A percentile compares a stretch with the other conserved stretches of the same genome.
Evolutionary conservation across 768 basidiomycete species (phyloP).

Genomic region (Tylopilus balloui): DNA sequence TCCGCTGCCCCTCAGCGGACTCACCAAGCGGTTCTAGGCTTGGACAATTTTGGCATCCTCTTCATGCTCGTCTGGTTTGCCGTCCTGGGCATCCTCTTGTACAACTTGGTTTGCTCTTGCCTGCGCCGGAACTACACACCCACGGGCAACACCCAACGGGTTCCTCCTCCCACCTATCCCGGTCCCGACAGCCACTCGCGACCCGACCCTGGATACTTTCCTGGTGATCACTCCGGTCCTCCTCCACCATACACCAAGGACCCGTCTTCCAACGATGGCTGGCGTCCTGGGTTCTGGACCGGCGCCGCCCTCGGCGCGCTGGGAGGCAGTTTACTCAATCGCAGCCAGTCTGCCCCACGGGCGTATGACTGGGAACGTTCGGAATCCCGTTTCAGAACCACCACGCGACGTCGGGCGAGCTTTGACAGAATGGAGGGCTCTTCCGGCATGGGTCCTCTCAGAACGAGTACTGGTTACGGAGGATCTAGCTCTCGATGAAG

Average conservation of each 20-base stretch:
- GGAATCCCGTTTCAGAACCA: constrained; percentile 28
- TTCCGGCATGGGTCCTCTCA: constrained; percentile 65
- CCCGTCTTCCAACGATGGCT: constrained; percentile 31
- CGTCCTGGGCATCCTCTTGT: constrained; percentile 49
- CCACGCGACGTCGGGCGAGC: constrained; percentile 24
- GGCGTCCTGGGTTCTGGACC: constrained; percentile 81
- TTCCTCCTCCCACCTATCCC: constrained; percentile 30
- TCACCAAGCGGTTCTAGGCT: constrained; percentile 31
- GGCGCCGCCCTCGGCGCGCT: constrained; percentile 73
- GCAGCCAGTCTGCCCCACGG: constrained; percentile 25
- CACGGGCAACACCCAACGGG: constrained; percentile 29
- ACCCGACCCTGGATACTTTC: constrained; percentile 46
- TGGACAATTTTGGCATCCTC: constrained; percentile 43
- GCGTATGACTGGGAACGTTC: constrained; percentile 61
- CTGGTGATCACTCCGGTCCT: constrained; percentile 44
- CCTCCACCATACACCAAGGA: constrained; percentile 56
- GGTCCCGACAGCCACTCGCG: constrained; percentile 17
- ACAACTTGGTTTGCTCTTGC: constrained; percentile 57
- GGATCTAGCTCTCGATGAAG: constrained; percentile 66
- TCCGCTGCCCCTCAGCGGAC: neutral
- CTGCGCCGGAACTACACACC: constrained; percentile 30
- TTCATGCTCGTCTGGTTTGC: constrained; percentile 58
- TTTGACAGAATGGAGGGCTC: constrained; percentile 63
- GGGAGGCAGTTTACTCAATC: constrained; percentile 54
- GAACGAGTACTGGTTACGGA: constrained; percentile 76